Base-by-base conservation (phyloP, 2,329 filamentous ascomycete genomes). In the Metarhizium brunneum region DNA sequence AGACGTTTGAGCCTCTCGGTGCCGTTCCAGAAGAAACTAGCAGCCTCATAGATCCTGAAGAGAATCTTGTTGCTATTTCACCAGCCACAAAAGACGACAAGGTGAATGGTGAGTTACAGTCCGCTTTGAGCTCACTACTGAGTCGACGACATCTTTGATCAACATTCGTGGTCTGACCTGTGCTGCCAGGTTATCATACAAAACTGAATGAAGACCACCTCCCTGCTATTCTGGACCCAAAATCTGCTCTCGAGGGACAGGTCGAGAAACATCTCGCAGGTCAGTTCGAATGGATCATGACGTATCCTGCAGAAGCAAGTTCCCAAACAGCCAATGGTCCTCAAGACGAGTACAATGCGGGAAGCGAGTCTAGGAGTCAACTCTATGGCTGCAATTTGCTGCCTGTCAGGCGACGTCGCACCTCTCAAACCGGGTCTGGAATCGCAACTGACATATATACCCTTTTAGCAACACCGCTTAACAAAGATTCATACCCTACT, bases 351-450 rank as follows among this genome's bases (percentile, higher is more conserved):
- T 53, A 54, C 43, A 52, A 20, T 18, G 1, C 14, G 6, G 13
- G n/a, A 14, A 10, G 40, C 20, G 16, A 49, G n/a, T 49, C 42
- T 11, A 50, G 47, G 14, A 66, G 61, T 53, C 70, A 68, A 60
- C 64, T 76, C 18, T 76, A 79, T 60, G 80, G 79, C 56, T 82
- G 79, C 69, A 83, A 80, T 61, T 66, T 83, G 55, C 62, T 83
- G 57, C 50, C 56, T 42, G 50, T 32, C 16, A 47, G 53, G 50
- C 50, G 45, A 38, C 53, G 32, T 32, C 11, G 16, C 16, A 25
- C 14, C n/a, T 42, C 50, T n/a, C 53, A 45, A n/a, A 10, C 25
- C 10, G 36, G 48, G 35, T 11, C 45, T 52, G 50, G 47, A 40
- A 56, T 45, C 14, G 49, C 55, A 50, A 67, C 71, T 69, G 66